phyloP scores from a whole-genome alignment of 2,329 filamentous ascomycete species.

The Akanthomyces uredinophilus region DNA sequence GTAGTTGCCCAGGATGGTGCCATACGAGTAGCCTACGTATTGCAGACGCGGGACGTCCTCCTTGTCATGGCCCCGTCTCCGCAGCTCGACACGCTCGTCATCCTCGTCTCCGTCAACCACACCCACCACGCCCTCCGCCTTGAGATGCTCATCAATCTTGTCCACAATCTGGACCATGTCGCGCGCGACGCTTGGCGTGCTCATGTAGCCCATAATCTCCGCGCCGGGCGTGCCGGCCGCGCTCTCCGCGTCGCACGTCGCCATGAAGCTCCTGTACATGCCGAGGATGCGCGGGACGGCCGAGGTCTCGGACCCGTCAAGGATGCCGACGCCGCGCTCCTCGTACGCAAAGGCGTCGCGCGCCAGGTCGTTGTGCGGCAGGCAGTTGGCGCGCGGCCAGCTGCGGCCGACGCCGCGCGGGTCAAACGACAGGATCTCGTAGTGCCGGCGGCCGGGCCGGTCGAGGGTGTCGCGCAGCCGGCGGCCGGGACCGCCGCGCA shows the following conservation, averaged over 20 bases:
- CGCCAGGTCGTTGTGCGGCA: constrained; percentile 21
- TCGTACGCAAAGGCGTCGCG: constrained; percentile 24
- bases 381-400: constrained; percentile 30
- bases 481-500: constrained; percentile 17
- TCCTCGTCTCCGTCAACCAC: neutral
- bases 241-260: neutral
- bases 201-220: constrained; percentile 24
- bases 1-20: constrained; percentile 17
- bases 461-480: constrained; percentile 23
- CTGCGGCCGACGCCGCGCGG: constrained; percentile 30
- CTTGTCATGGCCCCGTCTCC: neutral
- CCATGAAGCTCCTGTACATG: neutral
- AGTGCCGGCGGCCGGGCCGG: constrained; percentile 23
- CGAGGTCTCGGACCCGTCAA: constrained; percentile 15
- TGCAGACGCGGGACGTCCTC: constrained; percentile 23
- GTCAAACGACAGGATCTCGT: constrained; percentile 33
- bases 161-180: constrained; percentile 32
- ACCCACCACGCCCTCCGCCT: neutral
- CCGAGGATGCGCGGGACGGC: constrained; percentile 4
- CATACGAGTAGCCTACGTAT: constrained; percentile 42
- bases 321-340: constrained; percentile 24
- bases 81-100: constrained; percentile 1
- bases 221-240: constrained; percentile 11
- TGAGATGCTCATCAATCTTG: constrained; percentile 23
- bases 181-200: constrained; percentile 27